phyloP scores from a whole-genome alignment of 2,329 filamentous ascomycete species.

The Juglanconis oblonga region DNA sequence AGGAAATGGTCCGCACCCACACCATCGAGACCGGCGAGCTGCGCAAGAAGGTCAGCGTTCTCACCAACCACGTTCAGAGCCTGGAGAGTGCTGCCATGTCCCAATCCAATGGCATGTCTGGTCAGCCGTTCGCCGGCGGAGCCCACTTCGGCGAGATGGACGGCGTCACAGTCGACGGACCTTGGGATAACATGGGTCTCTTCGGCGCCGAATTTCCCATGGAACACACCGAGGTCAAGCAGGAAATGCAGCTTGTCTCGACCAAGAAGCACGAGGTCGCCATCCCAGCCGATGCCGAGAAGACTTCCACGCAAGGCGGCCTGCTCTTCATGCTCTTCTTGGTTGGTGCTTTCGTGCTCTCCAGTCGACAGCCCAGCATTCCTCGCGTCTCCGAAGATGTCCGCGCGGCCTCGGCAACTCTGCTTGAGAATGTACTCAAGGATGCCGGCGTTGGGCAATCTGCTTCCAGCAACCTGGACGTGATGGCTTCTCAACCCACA shows the following conservation, averaged over 20 bases:
- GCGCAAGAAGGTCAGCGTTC: slow-evolving; percentile 85
- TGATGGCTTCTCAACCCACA: slow-evolving; percentile 51
- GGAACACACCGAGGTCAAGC: slow-evolving; percentile 58
- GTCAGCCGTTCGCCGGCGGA: slow-evolving; percentile 42
- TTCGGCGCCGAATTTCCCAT: slow-evolving; percentile 71
- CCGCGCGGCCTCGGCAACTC: slow-evolving; percentile 71
- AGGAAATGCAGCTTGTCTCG: slow-evolving; percentile 52
- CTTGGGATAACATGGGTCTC: slow-evolving; percentile 74
- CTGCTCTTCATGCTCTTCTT: slow-evolving; percentile 94
- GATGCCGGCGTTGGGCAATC: slow-evolving; percentile 63
- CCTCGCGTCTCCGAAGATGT: slow-evolving; percentile 79
- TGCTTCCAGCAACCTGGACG: slow-evolving; percentile 38
- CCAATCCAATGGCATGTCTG: slow-evolving; percentile 17
- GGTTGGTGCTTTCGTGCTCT: slow-evolving; percentile 92
- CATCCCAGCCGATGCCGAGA: slow-evolving; percentile 51
- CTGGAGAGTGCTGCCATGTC: slow-evolving; percentile 61
- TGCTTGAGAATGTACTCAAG: slow-evolving; percentile 79
- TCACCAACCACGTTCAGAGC: slow-evolving; percentile 69
- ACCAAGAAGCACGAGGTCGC: slow-evolving; percentile 51
- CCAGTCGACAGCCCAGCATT: slow-evolving; percentile 74
- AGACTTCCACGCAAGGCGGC: slow-evolving; percentile 71
- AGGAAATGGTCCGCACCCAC: slow-evolving; percentile 83
- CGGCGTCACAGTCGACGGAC: slow-evolving; percentile 73
- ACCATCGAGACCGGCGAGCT: slow-evolving; percentile 88
- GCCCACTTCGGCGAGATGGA: slow-evolving; percentile 78